Conservation (phyloP, 495 filamentous ascomycete genomes). For the Haplographium delicatum region DNA sequence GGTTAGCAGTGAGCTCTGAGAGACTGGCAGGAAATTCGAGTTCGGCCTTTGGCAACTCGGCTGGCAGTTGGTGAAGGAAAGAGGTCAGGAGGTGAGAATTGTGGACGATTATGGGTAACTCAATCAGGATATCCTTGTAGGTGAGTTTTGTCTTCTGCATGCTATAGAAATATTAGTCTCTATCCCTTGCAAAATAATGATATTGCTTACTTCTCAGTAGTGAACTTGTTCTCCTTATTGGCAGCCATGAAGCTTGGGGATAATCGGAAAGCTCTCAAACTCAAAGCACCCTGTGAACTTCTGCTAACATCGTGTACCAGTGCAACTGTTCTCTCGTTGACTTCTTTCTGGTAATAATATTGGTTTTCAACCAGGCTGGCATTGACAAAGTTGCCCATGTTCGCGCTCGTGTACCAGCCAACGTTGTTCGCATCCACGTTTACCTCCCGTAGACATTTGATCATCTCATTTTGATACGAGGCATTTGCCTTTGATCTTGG, state of each 20-base stretch:
- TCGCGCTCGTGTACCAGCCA: conserved; percentile 97
- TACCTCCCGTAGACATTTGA: conserved; percentile 90
- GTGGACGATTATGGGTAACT: conserved; percentile 88
- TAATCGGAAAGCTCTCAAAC: conserved; percentile 83
- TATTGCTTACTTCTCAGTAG: conserved; percentile 72
- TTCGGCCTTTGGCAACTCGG: conserved; percentile 48
- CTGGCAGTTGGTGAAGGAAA: conserved; percentile 80
- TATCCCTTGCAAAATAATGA: background rate
- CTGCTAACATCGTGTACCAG: conserved; percentile 92
- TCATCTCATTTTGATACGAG: conserved; percentile 93
- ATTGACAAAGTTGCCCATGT: conserved; percentile 98
- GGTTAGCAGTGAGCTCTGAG: conserved; percentile 54
- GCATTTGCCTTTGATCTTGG: conserved; percentile 87
- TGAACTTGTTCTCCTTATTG: conserved; percentile 96
- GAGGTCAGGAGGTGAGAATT: conserved; percentile 96
- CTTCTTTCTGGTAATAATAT: conserved; percentile 88
- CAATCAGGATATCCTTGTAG: conserved; percentile 89
- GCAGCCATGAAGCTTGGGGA: conserved; percentile 85
- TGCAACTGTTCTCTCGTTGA: conserved; percentile 89
- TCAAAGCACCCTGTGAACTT: conserved; percentile 86
- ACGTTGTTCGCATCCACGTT: conserved; percentile 98
- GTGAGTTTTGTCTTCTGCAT: conserved; percentile 87
- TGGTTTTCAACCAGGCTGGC: conserved; percentile 96
- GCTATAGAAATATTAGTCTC: conserved; percentile 39
- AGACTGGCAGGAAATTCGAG: conserved; percentile 70